These are phyloP conservation scores for Phytophthora tubulina DNA, from an alignment of 352 stramenopile species.

Conservation along the genomic window DNA sequence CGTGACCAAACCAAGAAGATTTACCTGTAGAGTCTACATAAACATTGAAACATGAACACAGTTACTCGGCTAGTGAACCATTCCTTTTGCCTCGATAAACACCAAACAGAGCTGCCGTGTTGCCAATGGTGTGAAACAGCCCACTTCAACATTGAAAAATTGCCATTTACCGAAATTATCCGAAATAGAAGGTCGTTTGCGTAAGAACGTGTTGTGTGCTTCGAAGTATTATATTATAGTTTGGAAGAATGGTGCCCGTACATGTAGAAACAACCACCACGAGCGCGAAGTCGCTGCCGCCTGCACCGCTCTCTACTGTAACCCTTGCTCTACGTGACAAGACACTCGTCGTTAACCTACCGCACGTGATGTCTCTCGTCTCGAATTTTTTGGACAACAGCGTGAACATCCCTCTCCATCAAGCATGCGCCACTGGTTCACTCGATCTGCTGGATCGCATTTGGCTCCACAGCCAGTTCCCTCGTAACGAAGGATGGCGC, in stretches of 20 bases:
- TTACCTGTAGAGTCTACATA: constrained; percentile 49
- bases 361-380: constrained; percentile 5
- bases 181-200: not conserved
- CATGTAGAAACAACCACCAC: too few species aligned
- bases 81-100: too few species aligned
- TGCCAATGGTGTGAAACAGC: too few species aligned
- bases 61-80: too few species aligned
- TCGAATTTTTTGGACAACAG: constrained; percentile 12
- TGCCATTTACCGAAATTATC: too few species aligned
- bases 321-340: constrained; percentile 2
- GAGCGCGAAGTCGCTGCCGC: not conserved
- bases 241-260: too few species aligned
- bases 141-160: too few species aligned
- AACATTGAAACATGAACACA: too few species aligned
- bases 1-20: constrained; percentile 69
- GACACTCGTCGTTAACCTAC: not conserved
- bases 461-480: constrained; percentile 3
- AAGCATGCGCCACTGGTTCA: not conserved
- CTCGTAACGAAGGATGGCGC: not conserved
- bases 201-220: too few species aligned
- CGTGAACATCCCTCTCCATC: constrained; percentile 9
- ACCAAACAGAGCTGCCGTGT: too few species aligned
- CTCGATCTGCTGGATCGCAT: constrained; percentile 8
- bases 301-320: not conserved
- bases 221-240: too few species aligned